Conservation (phyloP, 2,329 filamentous ascomycete species). For the Gyromitra esculenta region DNA sequence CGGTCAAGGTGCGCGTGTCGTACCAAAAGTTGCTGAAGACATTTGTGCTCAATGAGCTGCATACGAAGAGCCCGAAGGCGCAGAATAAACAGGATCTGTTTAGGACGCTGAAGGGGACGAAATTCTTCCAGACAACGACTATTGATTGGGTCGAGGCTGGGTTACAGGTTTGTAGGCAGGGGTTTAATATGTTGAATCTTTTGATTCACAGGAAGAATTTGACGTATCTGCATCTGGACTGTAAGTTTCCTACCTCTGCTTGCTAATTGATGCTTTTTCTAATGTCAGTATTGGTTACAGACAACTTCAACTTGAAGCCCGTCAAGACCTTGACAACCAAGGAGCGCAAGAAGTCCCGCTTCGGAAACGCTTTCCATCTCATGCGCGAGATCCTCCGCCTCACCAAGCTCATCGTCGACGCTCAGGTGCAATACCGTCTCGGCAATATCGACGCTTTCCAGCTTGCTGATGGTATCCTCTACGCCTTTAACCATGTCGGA, state of each 20-base stretch:
- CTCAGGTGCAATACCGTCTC: conserved; percentile 95
- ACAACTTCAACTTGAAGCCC: conserved; percentile 99
- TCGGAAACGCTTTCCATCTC: conserved; percentile 97
- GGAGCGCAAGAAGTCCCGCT: conserved; percentile 98
- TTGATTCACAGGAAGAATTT: conserved; percentile 98
- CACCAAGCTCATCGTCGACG: conserved; percentile 97
- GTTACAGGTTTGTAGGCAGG: conserved; percentile 95
- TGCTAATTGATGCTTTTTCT: neutral
- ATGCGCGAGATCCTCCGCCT: conserved; percentile 97
- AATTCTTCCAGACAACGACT: conserved; percentile 99
- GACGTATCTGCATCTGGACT: conserved; percentile 97
- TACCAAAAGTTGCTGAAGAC: conserved; percentile 98
- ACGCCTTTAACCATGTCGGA: conserved; percentile 98
- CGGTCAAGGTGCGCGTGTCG: conserved; percentile 96
- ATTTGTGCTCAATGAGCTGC: conserved; percentile 93
- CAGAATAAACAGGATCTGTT: conserved; percentile 94
- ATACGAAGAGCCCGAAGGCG: conserved; percentile 94
- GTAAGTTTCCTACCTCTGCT: conserved; percentile 31
- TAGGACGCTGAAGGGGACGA: conserved; percentile 89
- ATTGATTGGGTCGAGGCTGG: conserved; percentile 99
- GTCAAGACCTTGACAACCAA: conserved; percentile 99
- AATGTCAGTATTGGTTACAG: conserved; percentile 33
- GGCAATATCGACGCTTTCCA: conserved; percentile 99
- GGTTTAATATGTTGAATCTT: conserved; percentile 99
- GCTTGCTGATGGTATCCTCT: conserved; percentile 96